phyloP scores from a whole-genome alignment of 129 eudicot species.

The Artemisia tridentata region DNA sequence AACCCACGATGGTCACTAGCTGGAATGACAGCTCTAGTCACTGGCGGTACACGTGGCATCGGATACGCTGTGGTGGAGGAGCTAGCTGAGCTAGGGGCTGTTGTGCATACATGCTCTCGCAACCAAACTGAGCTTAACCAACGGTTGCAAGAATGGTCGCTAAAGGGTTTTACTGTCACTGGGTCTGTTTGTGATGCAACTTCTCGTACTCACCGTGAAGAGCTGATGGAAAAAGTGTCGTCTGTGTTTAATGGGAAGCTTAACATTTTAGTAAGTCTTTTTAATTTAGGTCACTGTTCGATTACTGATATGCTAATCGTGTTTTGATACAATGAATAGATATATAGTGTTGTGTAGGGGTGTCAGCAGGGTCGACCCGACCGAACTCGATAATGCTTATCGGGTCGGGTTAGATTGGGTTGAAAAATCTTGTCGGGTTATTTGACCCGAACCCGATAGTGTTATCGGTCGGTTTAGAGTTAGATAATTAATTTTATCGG shows the following conservation, averaged over 20 bases:
- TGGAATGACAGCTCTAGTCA: conserved; percentile 68
- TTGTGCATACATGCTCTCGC: conserved; percentile 60
- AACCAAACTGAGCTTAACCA: conserved; percentile 50
- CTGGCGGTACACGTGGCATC: conserved; percentile 81
- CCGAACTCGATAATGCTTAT: too few relatives aligned
- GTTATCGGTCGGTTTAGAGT: too few relatives aligned
- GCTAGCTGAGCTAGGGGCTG: conserved; percentile 60
- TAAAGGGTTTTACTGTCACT: conserved; percentile 47
- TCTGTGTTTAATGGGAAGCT: conserved; percentile 62
- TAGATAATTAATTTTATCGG: too few relatives aligned
- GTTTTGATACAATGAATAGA: too few relatives aligned
- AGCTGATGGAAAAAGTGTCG: conserved; percentile 51
- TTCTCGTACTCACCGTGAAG: conserved; percentile 42
- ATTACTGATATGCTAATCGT: too few relatives aligned
- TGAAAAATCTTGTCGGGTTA: too few relatives aligned
- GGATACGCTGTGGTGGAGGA: conserved; percentile 76
- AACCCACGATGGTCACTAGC: conserved; percentile 56
- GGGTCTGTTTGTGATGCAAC: conserved; percentile 61
- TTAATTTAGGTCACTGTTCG: conserved; percentile 12
- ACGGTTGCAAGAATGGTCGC: conserved; percentile 51
- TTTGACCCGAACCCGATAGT: too few relatives aligned
- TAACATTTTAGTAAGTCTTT: conserved; percentile 57
- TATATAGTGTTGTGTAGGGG: too few relatives aligned
- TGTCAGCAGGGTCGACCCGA: too few relatives aligned
- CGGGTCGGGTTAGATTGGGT: too few relatives aligned